Evolutionary conservation across 2,329 filamentous ascomycete species (phyloP).

Genomic region (Onygenales sp.): DNA sequence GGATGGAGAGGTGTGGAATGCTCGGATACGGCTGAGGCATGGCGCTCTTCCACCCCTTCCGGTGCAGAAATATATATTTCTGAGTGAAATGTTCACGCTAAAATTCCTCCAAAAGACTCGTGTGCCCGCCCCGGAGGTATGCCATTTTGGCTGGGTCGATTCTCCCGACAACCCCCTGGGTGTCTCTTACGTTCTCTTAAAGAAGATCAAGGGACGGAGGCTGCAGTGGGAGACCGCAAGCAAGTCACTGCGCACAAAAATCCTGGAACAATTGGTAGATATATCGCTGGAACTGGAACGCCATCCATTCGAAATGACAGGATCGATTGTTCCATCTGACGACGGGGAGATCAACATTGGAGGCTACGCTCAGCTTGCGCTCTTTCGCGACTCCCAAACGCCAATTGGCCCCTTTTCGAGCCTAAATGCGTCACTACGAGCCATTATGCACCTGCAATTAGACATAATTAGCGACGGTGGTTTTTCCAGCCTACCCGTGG

Average conservation of each 20-base stretch:
- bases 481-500: not conserved
- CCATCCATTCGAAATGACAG: slow-evolving; percentile 1
- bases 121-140: slow-evolving; percentile 2
- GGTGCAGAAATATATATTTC: slow-evolving; percentile 2
- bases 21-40: not conserved
- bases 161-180: not conserved
- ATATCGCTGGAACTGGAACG: slow-evolving; percentile 1
- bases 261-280: slow-evolving; percentile 2
- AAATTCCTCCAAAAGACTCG: slow-evolving; percentile 3
- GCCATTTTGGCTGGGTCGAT: slow-evolving; percentile 1
- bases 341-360: not conserved
- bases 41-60: not conserved
- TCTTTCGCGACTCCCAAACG: slow-evolving; percentile 1
- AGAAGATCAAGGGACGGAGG: not conserved
- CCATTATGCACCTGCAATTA: slow-evolving; percentile 1
- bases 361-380: not conserved
- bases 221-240: slow-evolving; percentile 1
- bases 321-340: slow-evolving; percentile 2
- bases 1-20: slow-evolving; percentile 2
- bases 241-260: not conserved
- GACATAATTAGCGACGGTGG: slow-evolving; percentile 2
- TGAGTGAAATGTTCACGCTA: slow-evolving; percentile 1
- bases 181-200: not conserved
- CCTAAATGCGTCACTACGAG: not conserved
- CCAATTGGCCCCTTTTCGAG: slow-evolving; percentile 3